Evolutionary conservation across 140 eudicot genomes (phyloP).

Genomic region (Oenanthe javanica): DNA sequence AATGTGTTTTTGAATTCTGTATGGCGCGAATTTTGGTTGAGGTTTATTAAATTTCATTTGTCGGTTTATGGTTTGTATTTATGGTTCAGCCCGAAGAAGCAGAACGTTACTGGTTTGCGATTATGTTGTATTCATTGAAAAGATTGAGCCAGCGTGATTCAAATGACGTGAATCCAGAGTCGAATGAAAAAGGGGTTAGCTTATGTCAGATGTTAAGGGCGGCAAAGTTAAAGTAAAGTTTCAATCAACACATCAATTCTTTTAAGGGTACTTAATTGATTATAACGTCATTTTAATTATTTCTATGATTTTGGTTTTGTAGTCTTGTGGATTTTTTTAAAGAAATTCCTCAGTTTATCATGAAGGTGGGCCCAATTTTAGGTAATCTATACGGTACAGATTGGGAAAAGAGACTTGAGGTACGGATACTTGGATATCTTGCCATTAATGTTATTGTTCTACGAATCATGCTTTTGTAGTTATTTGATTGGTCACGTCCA

Average conservation of each 20-base stretch:
- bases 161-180: conserved; percentile 11
- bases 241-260: neutral
- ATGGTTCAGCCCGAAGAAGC: conserved; percentile 66
- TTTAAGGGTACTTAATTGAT: neutral
- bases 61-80: too few species aligned
- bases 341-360: conserved; percentile 76
- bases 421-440: conserved; percentile 11
- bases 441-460: neutral
- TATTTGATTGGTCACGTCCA: conserved; percentile 7
- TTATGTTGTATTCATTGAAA: conserved; percentile 51
- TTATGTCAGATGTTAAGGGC: conserved; percentile 67
- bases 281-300: conserved; percentile 1
- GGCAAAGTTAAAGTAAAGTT: conserved; percentile 55
- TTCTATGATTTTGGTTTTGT: conserved; percentile 15
- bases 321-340: conserved; percentile 78
- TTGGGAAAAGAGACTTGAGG: conserved; percentile 92
- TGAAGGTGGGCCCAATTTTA: conserved; percentile 69
- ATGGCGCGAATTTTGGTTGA: neutral
- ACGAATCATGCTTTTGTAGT: neutral
- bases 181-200: conserved; percentile 31
- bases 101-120: conserved; percentile 80
- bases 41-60: neutral
- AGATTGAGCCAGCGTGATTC: conserved; percentile 35
- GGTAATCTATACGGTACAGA: conserved; percentile 57
- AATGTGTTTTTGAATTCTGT: neutral